A percentile compares a stretch with the other conserved stretches of the same genome.
These are phyloP conservation scores for Xerocomus tenax DNA, from an alignment of 1,284 basidiomycete genomes.

Conservation along the genomic window DNA sequence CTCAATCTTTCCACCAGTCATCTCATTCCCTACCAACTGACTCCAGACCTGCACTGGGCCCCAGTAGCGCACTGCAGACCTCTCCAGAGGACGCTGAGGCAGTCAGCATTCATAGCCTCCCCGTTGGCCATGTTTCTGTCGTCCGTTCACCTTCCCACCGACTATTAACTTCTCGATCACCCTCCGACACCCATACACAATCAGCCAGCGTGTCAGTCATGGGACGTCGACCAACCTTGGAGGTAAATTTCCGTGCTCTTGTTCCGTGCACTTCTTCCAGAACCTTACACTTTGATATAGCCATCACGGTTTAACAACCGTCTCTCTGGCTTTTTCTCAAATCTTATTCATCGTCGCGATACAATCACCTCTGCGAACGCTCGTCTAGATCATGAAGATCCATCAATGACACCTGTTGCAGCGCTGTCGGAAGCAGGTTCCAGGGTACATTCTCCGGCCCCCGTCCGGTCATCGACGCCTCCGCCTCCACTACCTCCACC, in stretches of 20 bases:
- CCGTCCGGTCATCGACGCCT: slow-evolving; percentile 50
- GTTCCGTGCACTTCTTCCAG: slow-evolving; percentile 7
- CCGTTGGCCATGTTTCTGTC: slow-evolving; percentile 44
- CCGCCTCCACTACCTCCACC: slow-evolving; percentile 64
- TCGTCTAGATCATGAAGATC: slow-evolving; percentile 25
- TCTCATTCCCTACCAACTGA: not conserved
- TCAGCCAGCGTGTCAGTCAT: slow-evolving; percentile 14
- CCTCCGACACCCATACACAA: slow-evolving; percentile 19
- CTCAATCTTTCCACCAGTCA: not conserved
- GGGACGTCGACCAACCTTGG: slow-evolving; percentile 39
- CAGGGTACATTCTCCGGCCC: slow-evolving; percentile 44
- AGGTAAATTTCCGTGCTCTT: slow-evolving; percentile 32
- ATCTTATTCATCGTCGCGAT: slow-evolving; percentile 66
- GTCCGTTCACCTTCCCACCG: slow-evolving; percentile 21
- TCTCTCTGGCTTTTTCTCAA: slow-evolving; percentile 73
- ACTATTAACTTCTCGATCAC: slow-evolving; percentile 23
- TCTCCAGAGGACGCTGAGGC: slow-evolving; percentile 33
- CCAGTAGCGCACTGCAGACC: slow-evolving; percentile 5
- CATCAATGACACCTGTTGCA: slow-evolving; percentile 21
- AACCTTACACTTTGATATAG: slow-evolving; percentile 22
- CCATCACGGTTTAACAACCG: slow-evolving; percentile 59
- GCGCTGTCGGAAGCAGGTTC: slow-evolving; percentile 29
- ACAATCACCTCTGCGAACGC: slow-evolving; percentile 26
- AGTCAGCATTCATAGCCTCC: slow-evolving; percentile 52
- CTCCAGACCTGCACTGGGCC: not conserved